Conservation (phyloP, 495 filamentous ascomycete genomes). For the Tuber melanosporum region DNA sequence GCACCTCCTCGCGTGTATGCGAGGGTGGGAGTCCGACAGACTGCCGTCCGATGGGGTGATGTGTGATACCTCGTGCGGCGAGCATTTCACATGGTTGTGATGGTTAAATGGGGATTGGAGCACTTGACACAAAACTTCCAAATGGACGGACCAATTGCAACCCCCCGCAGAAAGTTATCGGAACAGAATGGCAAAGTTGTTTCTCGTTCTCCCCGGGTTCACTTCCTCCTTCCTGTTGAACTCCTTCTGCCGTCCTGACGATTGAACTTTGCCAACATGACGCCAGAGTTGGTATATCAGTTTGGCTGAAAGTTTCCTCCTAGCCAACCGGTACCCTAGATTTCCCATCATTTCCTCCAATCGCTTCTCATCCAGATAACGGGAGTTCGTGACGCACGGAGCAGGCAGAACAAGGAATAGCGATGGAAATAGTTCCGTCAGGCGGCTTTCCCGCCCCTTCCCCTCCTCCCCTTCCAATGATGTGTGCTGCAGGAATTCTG, state of each 20-base stretch:
- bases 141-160: not conserved
- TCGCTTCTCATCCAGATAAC: constrained; percentile 73
- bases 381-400: constrained; percentile 83
- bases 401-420: constrained; percentile 88
- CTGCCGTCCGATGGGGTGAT: not conserved
- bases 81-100: constrained; percentile 1
- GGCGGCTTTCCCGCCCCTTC: constrained; percentile 14
- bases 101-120: not conserved
- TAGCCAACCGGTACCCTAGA: constrained; percentile 62
- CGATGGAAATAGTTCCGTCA: constrained; percentile 54
- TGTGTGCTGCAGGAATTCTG: constrained; percentile 54
- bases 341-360: constrained; percentile 66
- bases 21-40: not conserved
- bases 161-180: constrained; percentile 21
- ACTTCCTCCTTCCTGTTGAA: constrained; percentile 65
- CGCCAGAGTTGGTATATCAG: constrained; percentile 85
- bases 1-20: not conserved
- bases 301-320: constrained; percentile 69
- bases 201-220: constrained; percentile 63
- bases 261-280: constrained; percentile 24
- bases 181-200: constrained; percentile 82
- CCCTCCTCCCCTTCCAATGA: constrained; percentile 8
- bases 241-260: constrained; percentile 37
- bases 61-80: not conserved
- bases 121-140: not conserved